Base-by-base conservation (phyloP, 768 basidiomycete genomes). In the Lactifluus rugatus region DNA sequence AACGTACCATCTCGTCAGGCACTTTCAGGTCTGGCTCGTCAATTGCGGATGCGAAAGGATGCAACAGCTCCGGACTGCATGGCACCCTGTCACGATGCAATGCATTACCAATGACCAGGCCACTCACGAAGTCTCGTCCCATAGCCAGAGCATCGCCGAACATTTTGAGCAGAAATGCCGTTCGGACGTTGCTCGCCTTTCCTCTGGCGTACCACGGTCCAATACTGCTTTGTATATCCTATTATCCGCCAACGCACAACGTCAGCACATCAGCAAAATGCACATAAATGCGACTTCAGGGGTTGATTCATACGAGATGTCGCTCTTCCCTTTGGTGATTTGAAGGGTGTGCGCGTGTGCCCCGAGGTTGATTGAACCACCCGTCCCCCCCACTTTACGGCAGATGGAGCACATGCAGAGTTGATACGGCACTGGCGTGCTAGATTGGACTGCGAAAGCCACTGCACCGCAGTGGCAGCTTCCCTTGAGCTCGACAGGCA, bases 391-490 rank as follows among this genome's bases (percentile, higher is more conserved):
- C 10, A 84, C 81, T 67, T 86, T 86, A 57, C 84, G 79, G 65
- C 84, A 86, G 60, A 86, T 84, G 34, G 82, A 84, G 66, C 84
- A 86, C 5, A 80, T 52, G 63, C 84, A 86, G 32, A 85, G 66
- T 80, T 84, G 82, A 65, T 83, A 86, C 7, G 84, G 83, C 5
- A 83, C 74, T 2, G 83, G 74, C 0, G 81, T 84, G 64, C 80
- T 84, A 0, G 72, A 74, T 44, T 69, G 56, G 16, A 75, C 68
- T 5, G 64, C 66, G 65, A 74, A 73, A 58, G 65, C 62, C 23
- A 73, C 67, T 9, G 70, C 57, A 4, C 72, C 72, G 25, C 72
- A 73, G 36, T 73, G 72, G 52, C 72, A 73, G 52, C 72, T 72
- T 54, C 69, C 73, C 62, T 67, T 57, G 57, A 85, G 71, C 64